A percentile compares a stretch with the other conserved stretches of the same genome.
Conservation (phyloP, 805 yeast species). For the Cyberlindnera petersonii region DNA sequence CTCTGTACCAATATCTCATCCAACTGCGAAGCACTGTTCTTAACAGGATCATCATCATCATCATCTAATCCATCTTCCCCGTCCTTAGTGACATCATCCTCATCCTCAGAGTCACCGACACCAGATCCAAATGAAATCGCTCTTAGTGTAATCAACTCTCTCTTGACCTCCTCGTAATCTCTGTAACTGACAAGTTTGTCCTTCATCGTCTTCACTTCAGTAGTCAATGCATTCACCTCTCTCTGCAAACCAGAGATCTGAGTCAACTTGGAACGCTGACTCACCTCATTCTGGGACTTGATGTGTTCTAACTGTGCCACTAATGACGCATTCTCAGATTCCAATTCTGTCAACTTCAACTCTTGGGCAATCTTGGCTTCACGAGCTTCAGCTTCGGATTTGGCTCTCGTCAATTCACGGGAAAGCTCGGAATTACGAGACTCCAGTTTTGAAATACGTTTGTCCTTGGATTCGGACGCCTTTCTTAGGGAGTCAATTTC, state of each 20-base stretch:
- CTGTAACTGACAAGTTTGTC: constrained; percentile 45
- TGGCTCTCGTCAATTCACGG: constrained; percentile 54
- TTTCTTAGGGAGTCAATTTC: constrained; percentile 57
- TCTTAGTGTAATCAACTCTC: constrained; percentile 67
- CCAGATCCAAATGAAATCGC: constrained; percentile 69
- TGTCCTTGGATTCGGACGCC: constrained; percentile 69
- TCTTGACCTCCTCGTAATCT: constrained; percentile 79
- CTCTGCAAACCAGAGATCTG: constrained; percentile 25
- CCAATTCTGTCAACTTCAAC: constrained; percentile 47
- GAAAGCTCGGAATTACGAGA: constrained; percentile 73
- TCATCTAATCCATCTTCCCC: constrained; percentile 25
- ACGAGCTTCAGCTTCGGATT: constrained; percentile 39
- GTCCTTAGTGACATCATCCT: constrained; percentile 27
- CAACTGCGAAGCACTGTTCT: constrained; percentile 28
- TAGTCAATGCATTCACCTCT: constrained; percentile 35
- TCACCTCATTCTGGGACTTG: constrained; percentile 33
- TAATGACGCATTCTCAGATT: constrained; percentile 64
- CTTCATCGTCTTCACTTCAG: constrained; percentile 50
- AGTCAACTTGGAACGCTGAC: constrained; percentile 20
- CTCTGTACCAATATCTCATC: constrained; percentile 64
- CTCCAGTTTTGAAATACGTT: constrained; percentile 67
- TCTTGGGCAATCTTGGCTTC: constrained; percentile 40
- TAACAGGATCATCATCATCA: constrained; percentile 24
- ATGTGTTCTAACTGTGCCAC: constrained; percentile 54
- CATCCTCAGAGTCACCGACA: constrained; percentile 28